Conservation (phyloP, 768 basidiomycete species). For the Podaxis sp. region DNA sequence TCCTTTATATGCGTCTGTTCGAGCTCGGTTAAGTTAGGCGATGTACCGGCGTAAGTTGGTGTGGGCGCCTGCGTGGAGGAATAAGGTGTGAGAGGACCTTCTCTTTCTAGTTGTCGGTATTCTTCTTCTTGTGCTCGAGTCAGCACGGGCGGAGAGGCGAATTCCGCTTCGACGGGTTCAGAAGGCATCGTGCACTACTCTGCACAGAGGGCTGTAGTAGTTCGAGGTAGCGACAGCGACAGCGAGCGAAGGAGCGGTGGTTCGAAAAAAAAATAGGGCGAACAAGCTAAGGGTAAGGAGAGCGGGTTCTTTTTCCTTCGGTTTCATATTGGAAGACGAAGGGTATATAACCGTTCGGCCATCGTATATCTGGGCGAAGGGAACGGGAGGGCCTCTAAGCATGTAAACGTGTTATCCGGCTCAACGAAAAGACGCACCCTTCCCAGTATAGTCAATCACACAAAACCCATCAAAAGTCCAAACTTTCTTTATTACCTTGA, state of each 20-base stretch:
- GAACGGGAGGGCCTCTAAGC: neutral
- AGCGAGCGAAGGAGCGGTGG: neutral
- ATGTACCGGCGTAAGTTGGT: neutral
- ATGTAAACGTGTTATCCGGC: neutral
- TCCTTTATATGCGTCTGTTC: constrained; percentile 20
- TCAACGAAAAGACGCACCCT: neutral
- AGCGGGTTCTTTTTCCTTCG: no score
- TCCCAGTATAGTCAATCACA: no score
- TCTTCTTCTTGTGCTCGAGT: constrained; percentile 28
- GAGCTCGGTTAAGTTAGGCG: constrained; percentile 6
- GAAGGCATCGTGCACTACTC: constrained; percentile 24
- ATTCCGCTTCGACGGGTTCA: constrained; percentile 31
- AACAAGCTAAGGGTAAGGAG: no score
- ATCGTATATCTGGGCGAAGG: neutral
- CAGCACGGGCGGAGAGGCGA: constrained; percentile 26
- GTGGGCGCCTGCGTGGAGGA: neutral
- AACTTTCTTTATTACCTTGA: neutral
- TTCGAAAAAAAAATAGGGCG: neutral
- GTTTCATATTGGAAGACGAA: no score
- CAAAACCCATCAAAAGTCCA: neutral
- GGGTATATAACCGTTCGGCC: neutral
- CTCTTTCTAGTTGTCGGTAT: constrained; percentile 26
- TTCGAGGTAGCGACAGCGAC: no score
- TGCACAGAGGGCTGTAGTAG: no score
- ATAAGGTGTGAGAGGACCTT: constrained; percentile 11